These are phyloP conservation scores for Crithidia bombi DNA, from an alignment of 208 protist genomes.

Conservation along the genomic window DNA sequence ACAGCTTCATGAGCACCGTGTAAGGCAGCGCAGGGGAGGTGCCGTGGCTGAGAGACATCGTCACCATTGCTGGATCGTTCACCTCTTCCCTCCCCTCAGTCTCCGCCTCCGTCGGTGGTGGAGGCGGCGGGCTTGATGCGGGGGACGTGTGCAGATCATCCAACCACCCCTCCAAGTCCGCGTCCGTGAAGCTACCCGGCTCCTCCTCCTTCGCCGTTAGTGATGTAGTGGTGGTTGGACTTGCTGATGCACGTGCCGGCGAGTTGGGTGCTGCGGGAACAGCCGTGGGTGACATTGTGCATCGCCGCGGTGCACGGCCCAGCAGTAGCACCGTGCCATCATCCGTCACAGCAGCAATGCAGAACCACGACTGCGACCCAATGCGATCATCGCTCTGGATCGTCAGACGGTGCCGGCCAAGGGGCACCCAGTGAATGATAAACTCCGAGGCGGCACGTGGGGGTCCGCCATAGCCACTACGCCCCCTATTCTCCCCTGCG, in stretches of 20 bases:
- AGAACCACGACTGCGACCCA: slow-evolving; percentile 38
- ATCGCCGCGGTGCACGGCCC: slow-evolving; percentile 18
- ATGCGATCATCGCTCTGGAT: slow-evolving; percentile 15
- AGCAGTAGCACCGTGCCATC: slow-evolving; percentile 48
- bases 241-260: neutral
- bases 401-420: slow-evolving; percentile 39
- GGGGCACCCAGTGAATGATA: slow-evolving; percentile 46
- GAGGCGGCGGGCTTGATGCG: neutral
- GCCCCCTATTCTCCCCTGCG: slow-evolving; percentile 7
- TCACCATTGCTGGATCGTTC: too few species aligned
- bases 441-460: slow-evolving; percentile 42
- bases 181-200: slow-evolving; percentile 10
- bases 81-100: neutral
- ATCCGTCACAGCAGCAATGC: slow-evolving; percentile 44
- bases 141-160: slow-evolving; percentile 36
- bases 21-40: slow-evolving; percentile 15
- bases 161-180: slow-evolving; percentile 50
- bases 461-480: slow-evolving; percentile 23
- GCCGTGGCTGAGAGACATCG: neutral
- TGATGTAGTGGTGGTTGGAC: neutral
- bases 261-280: neutral
- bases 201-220: slow-evolving; percentile 1
- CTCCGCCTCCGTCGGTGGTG: neutral
- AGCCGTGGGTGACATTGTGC: neutral
- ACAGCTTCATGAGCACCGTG: slow-evolving; percentile 36